Evolutionary conservation across 176 grass and related monocot genomes (phyloP), one percentile per base, ranked within the genome.

Genomic region (Oryza coarctata): DNA sequence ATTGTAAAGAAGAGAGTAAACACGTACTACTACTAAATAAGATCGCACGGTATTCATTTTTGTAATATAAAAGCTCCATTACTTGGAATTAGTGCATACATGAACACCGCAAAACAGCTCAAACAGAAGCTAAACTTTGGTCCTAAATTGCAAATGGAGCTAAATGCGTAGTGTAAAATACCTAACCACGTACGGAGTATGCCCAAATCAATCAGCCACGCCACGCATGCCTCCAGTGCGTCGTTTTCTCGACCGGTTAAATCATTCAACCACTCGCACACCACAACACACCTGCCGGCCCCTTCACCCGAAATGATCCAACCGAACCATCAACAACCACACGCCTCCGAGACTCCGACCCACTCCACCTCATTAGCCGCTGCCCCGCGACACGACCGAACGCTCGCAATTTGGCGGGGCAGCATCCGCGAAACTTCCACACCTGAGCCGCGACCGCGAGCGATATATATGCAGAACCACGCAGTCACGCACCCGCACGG

Each of bases 381-480:
- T 30, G 69, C 3, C 10, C 9, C 22, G 12, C 26, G 57, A 32
- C 31, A 32, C 74, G 40, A 30, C 65, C 10, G 60, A n/a, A 43
- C 86, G 63, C 61, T n/a, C 86, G 71, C 70, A 35, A 41, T n/a
- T 47, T 31, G 64, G 0, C 55, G 9, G 6, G 3, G 23, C 33
- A 55, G 62, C 87, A 73, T 7, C 70, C 76, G 30, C 63, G 82
- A 84, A 89, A 3, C 76, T 85, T 50, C 86, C 25, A 25, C 63
- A 8, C 60, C 70, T 10, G 70, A 73, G 22, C 70, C 18, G 34
- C 25, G 44, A 10, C 13, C 44, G 14, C 45, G 45, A 22, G 50
- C 50, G 18, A 28, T 15, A 45, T 78, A 76, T 81, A 85, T 89
- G 85, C 17, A 57, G 76, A 68, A 65, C 68, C 77, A 50, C 50